Conservation (phyloP, 345 rosid genomes). For the Kandelia obovata region DNA sequence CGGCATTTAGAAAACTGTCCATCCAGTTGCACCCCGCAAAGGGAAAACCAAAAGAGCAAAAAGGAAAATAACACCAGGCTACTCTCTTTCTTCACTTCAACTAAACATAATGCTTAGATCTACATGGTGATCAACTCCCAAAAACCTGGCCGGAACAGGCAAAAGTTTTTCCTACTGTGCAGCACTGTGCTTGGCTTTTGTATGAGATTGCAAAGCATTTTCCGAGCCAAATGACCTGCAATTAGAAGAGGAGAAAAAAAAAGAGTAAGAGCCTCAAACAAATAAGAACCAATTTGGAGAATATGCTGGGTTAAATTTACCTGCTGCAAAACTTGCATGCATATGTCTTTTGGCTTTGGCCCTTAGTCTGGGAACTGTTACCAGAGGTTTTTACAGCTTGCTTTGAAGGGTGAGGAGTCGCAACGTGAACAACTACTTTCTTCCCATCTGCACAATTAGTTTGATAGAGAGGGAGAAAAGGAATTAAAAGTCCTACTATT, state of each 20-base stretch:
- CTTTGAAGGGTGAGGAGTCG: conserved; percentile 83
- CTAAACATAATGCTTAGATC: not conserved
- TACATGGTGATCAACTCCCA: not conserved
- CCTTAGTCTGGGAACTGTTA: conserved; percentile 39
- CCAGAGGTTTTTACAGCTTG: conserved; percentile 42
- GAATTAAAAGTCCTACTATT: no score
- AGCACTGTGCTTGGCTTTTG: conserved; percentile 70
- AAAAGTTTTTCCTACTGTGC: conserved; percentile 6
- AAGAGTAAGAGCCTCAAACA: not conserved
- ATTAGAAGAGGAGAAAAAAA: not conserved
- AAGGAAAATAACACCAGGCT: no score
- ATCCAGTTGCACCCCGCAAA: no score
- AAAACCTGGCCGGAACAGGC: not conserved
- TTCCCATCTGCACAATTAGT: conserved; percentile 23
- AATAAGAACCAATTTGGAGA: not conserved
- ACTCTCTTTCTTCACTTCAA: no score
- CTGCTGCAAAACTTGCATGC: conserved; percentile 67
- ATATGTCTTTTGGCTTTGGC: conserved; percentile 44
- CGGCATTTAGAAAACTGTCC: no score
- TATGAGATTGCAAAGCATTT: conserved; percentile 61
- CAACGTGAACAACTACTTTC: conserved; percentile 49
- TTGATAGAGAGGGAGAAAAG: no score
- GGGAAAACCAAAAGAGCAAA: no score
- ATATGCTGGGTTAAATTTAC: conserved; percentile 11
- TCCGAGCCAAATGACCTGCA: conserved; percentile 64